Evolutionary conservation across 176 grass and related monocot species (phyloP).

Genomic region (Puya raimondii): DNA sequence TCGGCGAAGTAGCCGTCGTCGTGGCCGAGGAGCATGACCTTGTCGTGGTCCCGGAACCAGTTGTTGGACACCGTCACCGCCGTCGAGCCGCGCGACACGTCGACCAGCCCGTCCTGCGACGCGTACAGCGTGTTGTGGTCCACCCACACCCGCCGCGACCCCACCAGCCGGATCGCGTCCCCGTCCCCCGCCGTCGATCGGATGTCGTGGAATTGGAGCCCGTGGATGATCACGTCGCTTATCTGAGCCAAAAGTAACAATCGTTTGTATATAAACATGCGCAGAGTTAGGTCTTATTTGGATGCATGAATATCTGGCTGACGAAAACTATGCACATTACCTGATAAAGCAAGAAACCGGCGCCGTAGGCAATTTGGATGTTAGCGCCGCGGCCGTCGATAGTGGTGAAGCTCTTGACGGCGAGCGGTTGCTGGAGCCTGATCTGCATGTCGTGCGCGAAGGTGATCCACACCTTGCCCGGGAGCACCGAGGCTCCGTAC

Average conservation of each 20-base stretch:
- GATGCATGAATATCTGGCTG: neutral
- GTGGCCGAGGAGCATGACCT: constrained; percentile 88
- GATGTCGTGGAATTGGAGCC: constrained; percentile 42
- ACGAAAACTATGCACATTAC: neutral
- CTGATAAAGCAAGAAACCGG: constrained; percentile 49
- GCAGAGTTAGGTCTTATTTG: neutral
- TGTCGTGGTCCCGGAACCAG: constrained; percentile 85
- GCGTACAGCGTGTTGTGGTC: constrained; percentile 72
- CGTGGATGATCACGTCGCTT: constrained; percentile 60
- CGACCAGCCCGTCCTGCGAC: constrained; percentile 60
- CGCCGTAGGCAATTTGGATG: constrained; percentile 59
- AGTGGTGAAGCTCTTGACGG: constrained; percentile 71
- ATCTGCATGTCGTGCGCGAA: constrained; percentile 57
- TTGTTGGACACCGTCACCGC: constrained; percentile 79
- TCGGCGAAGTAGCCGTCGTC: constrained; percentile 41
- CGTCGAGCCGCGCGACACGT: constrained; percentile 62
- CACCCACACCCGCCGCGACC: constrained; percentile 60
- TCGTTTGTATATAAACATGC: neutral
- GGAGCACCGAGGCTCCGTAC: constrained; percentile 62
- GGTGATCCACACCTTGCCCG: constrained; percentile 78
- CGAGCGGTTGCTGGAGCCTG: constrained; percentile 48
- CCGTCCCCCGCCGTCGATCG: constrained; percentile 26
- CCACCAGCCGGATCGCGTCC: constrained; percentile 55
- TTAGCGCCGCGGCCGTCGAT: constrained; percentile 74
- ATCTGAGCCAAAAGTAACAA: constrained; percentile 13